phyloP scores from a whole-genome alignment of 176 grass and related monocot species.

The bread wheat (Triticum aestivum) region DNA sequence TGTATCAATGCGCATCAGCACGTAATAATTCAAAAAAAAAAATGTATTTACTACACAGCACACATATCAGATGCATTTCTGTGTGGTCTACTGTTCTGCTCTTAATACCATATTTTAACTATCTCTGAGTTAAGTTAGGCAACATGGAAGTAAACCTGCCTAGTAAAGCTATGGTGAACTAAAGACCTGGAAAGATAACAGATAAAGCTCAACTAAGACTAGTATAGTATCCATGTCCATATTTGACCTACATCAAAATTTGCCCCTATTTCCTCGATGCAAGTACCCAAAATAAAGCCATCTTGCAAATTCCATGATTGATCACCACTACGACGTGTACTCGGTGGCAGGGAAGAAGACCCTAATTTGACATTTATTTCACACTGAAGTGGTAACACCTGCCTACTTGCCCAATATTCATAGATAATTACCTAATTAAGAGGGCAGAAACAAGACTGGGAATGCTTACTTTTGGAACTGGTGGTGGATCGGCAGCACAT shows the following conservation, averaged over 20 bases:
- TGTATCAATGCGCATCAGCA: background rate
- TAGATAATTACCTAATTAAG: background rate
- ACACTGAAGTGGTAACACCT: background rate
- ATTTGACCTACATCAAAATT: background rate
- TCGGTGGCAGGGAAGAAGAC: background rate
- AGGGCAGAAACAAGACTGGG: background rate
- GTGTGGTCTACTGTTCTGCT: background rate
- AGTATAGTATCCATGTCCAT: background rate
- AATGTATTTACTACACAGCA: background rate
- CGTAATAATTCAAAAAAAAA: background rate
- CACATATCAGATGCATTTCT: background rate
- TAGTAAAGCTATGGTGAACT: background rate
- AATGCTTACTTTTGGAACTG: constrained; percentile 71
- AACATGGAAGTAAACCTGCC: constrained; percentile 4
- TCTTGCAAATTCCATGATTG: background rate
- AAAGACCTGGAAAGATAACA: background rate
- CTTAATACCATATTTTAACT: background rate
- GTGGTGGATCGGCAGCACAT: constrained; percentile 56
- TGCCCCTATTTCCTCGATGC: background rate
- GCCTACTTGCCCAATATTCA: background rate
- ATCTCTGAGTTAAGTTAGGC: background rate
- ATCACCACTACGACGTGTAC: background rate
- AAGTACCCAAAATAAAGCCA: background rate
- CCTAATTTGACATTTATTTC: background rate
- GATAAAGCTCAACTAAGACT: background rate